These are phyloP conservation scores for Pelargonium fulgidum DNA, from an alignment of 441 rosid species.

Conservation along the genomic window DNA sequence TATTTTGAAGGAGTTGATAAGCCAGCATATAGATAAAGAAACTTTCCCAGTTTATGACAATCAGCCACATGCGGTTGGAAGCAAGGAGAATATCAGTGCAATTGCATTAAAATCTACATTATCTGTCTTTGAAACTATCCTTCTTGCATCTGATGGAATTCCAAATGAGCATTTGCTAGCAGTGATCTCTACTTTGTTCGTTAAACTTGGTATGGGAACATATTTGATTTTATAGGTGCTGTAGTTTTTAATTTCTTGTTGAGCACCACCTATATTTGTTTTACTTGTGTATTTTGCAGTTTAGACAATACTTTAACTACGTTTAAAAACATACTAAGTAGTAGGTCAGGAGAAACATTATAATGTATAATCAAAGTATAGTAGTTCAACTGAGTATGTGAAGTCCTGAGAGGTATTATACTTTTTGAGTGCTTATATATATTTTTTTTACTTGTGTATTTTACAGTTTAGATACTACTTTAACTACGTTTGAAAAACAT, in stretches of 20 bases:
- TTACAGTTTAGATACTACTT: not conserved
- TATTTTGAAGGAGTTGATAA: slow-evolving; percentile 57
- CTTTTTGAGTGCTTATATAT: too few relatives aligned
- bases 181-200: slow-evolving; percentile 46
- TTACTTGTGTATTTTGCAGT: not conserved
- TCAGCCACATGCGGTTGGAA: slow-evolving; percentile 30
- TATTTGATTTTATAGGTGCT: slow-evolving; percentile 12
- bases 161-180: slow-evolving; percentile 58
- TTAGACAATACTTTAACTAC: too few relatives aligned
- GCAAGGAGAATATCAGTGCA: slow-evolving; percentile 36
- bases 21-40: slow-evolving; percentile 32
- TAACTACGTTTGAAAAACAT: not conserved
- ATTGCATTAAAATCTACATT: slow-evolving; percentile 44
- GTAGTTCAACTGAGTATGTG: too few relatives aligned
- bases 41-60: slow-evolving; percentile 25
- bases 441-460: not conserved
- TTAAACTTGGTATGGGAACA: slow-evolving; percentile 61
- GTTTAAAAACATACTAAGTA: too few relatives aligned
- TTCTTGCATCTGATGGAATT: slow-evolving; percentile 37
- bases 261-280: not conserved
- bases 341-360: too few relatives aligned
- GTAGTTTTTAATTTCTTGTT: not conserved
- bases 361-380: too few relatives aligned
- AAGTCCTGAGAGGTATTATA: too few relatives aligned
- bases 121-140: slow-evolving; percentile 42